A percentile compares a stretch with the other conserved stretches of the same genome.
Evolutionary conservation across 805 yeast species (phyloP).

Genomic region (Myxozyma sirexii): DNA sequence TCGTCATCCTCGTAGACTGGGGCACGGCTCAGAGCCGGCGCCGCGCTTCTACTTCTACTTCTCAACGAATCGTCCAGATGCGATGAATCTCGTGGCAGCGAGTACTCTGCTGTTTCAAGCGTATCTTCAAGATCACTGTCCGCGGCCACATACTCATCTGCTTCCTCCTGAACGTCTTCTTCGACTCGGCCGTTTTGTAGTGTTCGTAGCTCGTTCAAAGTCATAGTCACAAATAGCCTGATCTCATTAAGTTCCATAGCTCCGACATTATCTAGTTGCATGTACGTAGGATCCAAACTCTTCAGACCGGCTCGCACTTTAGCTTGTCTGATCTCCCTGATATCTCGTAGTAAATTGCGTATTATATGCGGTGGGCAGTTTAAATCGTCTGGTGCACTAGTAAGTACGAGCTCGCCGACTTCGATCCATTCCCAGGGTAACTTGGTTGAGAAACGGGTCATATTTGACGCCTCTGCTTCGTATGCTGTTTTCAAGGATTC

Average conservation of each 20-base stretch:
- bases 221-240: slow-evolving; percentile 75
- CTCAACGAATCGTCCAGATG: slow-evolving; percentile 1
- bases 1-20: slow-evolving; percentile 17
- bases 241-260: slow-evolving; percentile 84
- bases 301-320: slow-evolving; percentile 80
- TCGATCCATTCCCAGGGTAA: slow-evolving; percentile 93
- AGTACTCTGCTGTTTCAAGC: background rate
- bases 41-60: slow-evolving; percentile 10
- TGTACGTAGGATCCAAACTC: slow-evolving; percentile 77
- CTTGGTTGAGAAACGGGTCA: slow-evolving; percentile 58
- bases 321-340: slow-evolving; percentile 77
- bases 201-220: slow-evolving; percentile 76
- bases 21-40: slow-evolving; percentile 8
- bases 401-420: slow-evolving; percentile 66
- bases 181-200: slow-evolving; percentile 46
- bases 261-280: slow-evolving; percentile 80
- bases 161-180: slow-evolving; percentile 25
- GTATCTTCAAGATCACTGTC: slow-evolving; percentile 13
- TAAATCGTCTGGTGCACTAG: slow-evolving; percentile 75
- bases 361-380: slow-evolving; percentile 71
- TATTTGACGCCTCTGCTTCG: slow-evolving; percentile 64
- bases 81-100: background rate
- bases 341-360: slow-evolving; percentile 73
- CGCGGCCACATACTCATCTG: slow-evolving; percentile 1
- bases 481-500: slow-evolving; percentile 57